Base-by-base conservation (phyloP, 1,284 basidiomycete species). In the Lignosus rhinocerotis region DNA sequence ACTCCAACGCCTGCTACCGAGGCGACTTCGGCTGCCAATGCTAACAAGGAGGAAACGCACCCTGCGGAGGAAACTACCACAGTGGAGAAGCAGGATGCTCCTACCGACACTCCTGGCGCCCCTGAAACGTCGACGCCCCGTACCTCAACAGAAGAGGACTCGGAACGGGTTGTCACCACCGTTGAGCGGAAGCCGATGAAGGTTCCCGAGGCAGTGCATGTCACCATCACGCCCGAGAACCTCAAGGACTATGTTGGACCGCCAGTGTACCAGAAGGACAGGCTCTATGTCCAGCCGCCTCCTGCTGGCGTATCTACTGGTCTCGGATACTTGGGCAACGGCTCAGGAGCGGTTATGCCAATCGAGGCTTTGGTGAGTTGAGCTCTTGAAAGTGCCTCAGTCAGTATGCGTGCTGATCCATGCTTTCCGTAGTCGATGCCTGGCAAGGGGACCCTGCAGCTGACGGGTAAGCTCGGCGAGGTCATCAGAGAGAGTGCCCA, bases 401-500 rank as follows among this genome's bases (percentile, higher is more conserved):
- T 43, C 55, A 31, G 38, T 32, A 61, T 19, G 17, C 42, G 31
- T 56, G 17, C 54, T 31, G n/a, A 30, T 45, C 11, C 9, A 2
- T 9, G 33, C 12, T n/a, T 56, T 19, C 17, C 17, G 12, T 66
- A 94, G 92, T 87, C 85, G 54, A 96, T 95, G 93, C 94, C 93
- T 31, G 94, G 93, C 7, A 95, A 95, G 72, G 95, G 94, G 11
- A 81, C 80, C 8, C 78, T 98, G 2, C 94, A 96, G 68, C 78
- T 98, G 6, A 98, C 96, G 0, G 96, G 96, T 51, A 98, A 98
- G 78, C 88, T 99, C 2, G 96, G 96, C 51, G 96, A 99, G 69
- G 96, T 98, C 60, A 98, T 98, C 72, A 86, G 94, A 56, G 96
- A 98, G 76, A 93, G 90, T 58, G 95, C 96, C 0, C 93, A 96